These are phyloP conservation scores for Lyophyllum semitale DNA, from an alignment of 768 basidiomycete species.

Conservation along the genomic window DNA sequence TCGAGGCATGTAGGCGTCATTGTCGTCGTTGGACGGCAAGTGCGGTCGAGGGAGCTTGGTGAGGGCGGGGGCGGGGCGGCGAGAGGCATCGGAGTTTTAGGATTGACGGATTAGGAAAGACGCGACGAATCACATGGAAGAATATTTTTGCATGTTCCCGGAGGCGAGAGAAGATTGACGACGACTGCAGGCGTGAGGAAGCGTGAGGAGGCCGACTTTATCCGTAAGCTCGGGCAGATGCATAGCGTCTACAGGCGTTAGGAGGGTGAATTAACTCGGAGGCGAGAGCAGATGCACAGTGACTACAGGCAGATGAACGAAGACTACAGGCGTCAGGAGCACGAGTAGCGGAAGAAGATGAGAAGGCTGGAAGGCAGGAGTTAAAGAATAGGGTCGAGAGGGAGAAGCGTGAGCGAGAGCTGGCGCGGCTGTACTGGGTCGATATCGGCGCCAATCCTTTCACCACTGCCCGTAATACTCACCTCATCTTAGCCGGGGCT, in stretches of 20 bases:
- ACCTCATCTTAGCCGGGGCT: background rate
- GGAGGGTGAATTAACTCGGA: too few relatives aligned
- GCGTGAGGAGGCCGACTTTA: background rate
- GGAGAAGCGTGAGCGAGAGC: slow-evolving; percentile 11
- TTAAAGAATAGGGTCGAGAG: background rate
- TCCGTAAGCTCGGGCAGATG: too few relatives aligned
- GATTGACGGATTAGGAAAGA: background rate
- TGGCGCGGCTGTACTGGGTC: slow-evolving; percentile 19
- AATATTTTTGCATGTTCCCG: too few relatives aligned
- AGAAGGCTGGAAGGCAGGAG: background rate
- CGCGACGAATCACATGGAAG: too few relatives aligned
- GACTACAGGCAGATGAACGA: background rate
- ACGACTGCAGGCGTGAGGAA: background rate
- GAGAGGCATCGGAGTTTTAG: too few relatives aligned
- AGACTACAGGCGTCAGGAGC: background rate
- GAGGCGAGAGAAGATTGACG: background rate
- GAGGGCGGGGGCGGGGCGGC: too few relatives aligned
- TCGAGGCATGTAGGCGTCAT: too few relatives aligned
- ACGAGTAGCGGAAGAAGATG: background rate
- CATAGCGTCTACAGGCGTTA: too few relatives aligned
- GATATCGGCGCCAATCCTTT: background rate
- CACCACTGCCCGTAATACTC: background rate
- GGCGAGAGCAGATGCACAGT: background rate
- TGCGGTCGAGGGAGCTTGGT: too few relatives aligned
- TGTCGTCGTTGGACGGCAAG: too few relatives aligned